Base-by-base conservation (phyloP, 768 basidiomycete genomes). In the Agaricus subrufescens region DNA sequence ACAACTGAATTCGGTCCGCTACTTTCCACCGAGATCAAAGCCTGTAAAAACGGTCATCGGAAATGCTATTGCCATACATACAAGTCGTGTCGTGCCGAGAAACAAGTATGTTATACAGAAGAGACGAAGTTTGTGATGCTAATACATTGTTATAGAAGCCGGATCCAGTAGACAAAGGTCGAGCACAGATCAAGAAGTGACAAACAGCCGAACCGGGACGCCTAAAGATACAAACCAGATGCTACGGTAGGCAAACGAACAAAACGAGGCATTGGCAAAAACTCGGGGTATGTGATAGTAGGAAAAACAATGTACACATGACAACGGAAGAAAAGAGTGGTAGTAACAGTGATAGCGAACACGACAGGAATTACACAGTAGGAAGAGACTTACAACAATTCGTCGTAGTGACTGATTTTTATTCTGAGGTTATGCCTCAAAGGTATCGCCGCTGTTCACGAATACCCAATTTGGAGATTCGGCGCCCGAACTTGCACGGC, bases 381-480 rank as follows among this genome's bases (percentile, higher is more conserved):
- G 19, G 19, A 19, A 34, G 11, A 34, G 34, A 34, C 34, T 2
- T 34, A 34, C 8, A 11, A 34, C 19, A 34, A 34, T 11, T 34
- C 5, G 34, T 11, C 4, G 14, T 48, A 3, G 45, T 14, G 14
- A 34, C 0, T 7, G 48, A 34, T 23, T 50, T 30, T 48, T 10
- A 30, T 29, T 19, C n/a, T 37, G 23, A 37, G 3, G 34, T 45
- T 19, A 30, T 23, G 10, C 11, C 14, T 27, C 29, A 14, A 34
- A 15, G 2, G 44, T 46, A 14, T 54, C 40, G 31, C n/a, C 47
- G 25, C 43, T 40, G n/a, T 50, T 46, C 15, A 61, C 25, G 2
- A 63, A 40, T 19, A 59, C 60, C 62, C 62, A 63, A n/a, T 40
- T n/a, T 31, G 58, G 51, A 7, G 48, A 39, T 2, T 49, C 39